A percentile compares a stretch with the other conserved stretches of the same genome.
These are phyloP conservation scores for Macaranga tanarius DNA, from an alignment of 441 rosid species.

Conservation along the genomic window DNA sequence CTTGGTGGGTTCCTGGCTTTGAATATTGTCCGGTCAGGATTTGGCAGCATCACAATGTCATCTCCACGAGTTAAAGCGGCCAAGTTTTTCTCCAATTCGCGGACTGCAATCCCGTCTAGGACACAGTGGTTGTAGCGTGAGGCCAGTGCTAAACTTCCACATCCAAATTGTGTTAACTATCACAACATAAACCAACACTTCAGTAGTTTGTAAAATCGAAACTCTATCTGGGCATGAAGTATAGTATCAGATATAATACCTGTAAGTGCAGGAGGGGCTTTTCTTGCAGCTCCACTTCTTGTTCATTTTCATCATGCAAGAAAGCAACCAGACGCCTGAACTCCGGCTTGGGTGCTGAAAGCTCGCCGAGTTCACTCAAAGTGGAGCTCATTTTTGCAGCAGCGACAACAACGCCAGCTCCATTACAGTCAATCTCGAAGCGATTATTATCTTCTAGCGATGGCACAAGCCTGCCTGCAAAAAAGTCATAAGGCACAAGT, in stretches of 20 bases:
- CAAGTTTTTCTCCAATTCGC: constrained; percentile 18
- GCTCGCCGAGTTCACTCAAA: constrained; percentile 22
- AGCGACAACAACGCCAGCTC: constrained; percentile 26
- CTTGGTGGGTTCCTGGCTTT: constrained; percentile 24
- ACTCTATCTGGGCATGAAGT: too few species aligned
- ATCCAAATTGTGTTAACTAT: constrained; percentile 26
- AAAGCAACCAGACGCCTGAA: constrained; percentile 15
- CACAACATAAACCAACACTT: not conserved
- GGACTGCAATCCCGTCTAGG: constrained; percentile 24
- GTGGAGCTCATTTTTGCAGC: constrained; percentile 17
- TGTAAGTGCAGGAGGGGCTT: constrained; percentile 22
- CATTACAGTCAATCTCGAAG: constrained; percentile 29
- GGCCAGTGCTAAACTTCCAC: constrained; percentile 31
- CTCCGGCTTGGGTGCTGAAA: constrained; percentile 23
- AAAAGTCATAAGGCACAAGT: constrained; percentile 28
- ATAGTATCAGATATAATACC: not conserved
- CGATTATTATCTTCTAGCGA: constrained; percentile 1
- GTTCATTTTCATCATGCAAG: constrained; percentile 21
- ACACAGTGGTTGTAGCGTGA: constrained; percentile 25
- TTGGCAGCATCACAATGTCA: constrained; percentile 1
- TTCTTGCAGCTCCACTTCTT: constrained; percentile 11
- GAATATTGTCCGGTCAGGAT: constrained; percentile 23
- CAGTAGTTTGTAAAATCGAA: too few species aligned
- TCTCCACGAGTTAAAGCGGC: constrained; percentile 24
- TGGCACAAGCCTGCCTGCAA: constrained; percentile 25